Evolutionary conservation across 768 basidiomycete species (phyloP), one percentile per base, ranked within the genome.

Genomic region (Rhizopogon vulgaris): DNA sequence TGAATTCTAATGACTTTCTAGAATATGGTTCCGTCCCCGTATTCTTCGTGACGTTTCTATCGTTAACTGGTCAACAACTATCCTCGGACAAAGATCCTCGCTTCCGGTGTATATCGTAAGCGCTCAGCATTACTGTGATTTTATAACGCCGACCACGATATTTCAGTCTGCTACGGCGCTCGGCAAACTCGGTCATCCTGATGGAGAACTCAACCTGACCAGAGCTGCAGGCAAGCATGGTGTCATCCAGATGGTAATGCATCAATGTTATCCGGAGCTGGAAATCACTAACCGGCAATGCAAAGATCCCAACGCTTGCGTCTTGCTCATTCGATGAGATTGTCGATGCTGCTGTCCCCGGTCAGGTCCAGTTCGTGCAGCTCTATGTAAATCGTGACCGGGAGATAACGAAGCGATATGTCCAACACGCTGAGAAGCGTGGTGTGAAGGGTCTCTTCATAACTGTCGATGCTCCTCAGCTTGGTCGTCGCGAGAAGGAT

Each of bases 321-420:
- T 94, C 90, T 0, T 98, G 94, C 67, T 90, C 91, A 0, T 96
- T 98, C 67, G 94, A 98, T 64, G 93, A 98, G 66, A 82, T 97
- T 46, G 77, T 96, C n/a, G 87, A 95, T 63, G 88, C 83, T 0
- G 87, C 92, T 11, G 70, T 77, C 38, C 85, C 86, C 4, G 82
- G 78, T 1, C 94, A 97, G 69, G 73, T 80, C 3, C 88, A 89
- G 63, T 94, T 94, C 67, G 68, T 96, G 47, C 95, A 98, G 67
- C 71, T 97, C 75, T 90, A 64, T 58, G 95, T 98, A 51, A 97
- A 97, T 73, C 85, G 85, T 59, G 91, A 98, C 64, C 79, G 92
- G 12, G 78, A 77, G 28, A 82, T 92, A 54, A 96, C 94, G 5
- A 84, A 86, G 67, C 81, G 84, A 52, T 82, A 93, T 48, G 90